Base-by-base conservation (phyloP, 306 rosid species). In the Pachyrhizus erosus region DNA sequence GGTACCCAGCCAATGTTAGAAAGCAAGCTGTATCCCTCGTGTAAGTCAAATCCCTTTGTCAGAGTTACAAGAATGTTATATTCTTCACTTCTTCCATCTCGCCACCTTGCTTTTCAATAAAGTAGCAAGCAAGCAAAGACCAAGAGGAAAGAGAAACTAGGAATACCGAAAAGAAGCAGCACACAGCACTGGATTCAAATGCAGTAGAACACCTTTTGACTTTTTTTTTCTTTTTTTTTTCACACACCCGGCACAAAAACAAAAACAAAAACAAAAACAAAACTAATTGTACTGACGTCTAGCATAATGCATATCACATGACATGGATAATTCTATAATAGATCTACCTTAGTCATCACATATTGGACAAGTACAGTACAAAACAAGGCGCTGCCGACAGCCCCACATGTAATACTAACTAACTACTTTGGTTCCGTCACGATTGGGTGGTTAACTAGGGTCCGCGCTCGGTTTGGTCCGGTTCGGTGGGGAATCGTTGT, bases 401-500 rank as follows among this genome's bases (percentile, higher is more conserved):
- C 43, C 23, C 58, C 57, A 77, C 14, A 54, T 43, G 34, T 18
- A 68, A 58, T 69, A 43, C 70, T 49, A 68, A 74, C 31, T 64
- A 84, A 54, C 88, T 61, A 81, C 5, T 76, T 76, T 61, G 54
- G 64, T 85, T 60, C 75, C 70, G 24, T 40, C 21, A 70, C 48
- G 70, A 70, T 27, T 8, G 55, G 48, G 75, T 85, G 61, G 82
- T 77, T 77, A 77, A 82, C 58, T 17, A 57, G 68, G 31, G 42
- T 70, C 24, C 52, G 31, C 42, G 66, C 39, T 57, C 46, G 78
- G 80, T 77, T 75, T 2, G 80, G 49, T 69, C 79, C 12, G 89
- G 49, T 69, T 84, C n/a, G 89, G 85, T 70, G 68, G 58, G 74
- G 34, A 74, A 71, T 75, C 83, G 43, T 79, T 75, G 84, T 84